Conservation (phyloP, 495 filamentous ascomycete species). For the Endocarpon pusillum region DNA sequence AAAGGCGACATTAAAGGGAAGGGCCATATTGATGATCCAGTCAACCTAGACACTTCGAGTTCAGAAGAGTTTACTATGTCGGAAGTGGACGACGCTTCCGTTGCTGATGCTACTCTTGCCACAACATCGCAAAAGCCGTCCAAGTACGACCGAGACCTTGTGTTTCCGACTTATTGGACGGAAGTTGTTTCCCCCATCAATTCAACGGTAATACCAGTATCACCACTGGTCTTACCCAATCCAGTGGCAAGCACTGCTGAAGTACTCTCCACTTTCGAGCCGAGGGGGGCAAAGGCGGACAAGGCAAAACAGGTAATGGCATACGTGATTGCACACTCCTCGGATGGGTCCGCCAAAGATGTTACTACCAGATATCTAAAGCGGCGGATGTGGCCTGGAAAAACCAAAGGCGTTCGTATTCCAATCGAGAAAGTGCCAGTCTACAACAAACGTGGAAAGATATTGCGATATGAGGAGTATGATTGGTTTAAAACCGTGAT, state of each 20-base stretch:
- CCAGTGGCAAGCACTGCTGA: constrained; percentile 50
- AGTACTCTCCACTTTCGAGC: constrained; percentile 59
- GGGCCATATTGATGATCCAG: constrained; percentile 2
- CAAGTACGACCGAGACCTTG: constrained; percentile 46
- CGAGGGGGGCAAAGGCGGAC: constrained; percentile 63
- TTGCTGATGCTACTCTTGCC: constrained; percentile 25
- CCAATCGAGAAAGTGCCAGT: constrained; percentile 61
- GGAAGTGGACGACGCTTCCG: constrained; percentile 17
- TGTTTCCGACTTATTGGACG: constrained; percentile 82
- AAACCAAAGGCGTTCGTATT: constrained; percentile 74
- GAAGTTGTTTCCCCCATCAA: constrained; percentile 72
- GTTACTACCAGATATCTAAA: constrained; percentile 87
- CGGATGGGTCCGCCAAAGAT: constrained; percentile 83
- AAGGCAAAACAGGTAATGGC: constrained; percentile 78
- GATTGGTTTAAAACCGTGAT: constrained; percentile 82
- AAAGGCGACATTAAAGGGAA: too few species aligned
- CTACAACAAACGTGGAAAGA: constrained; percentile 52
- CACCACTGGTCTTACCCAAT: constrained; percentile 52
- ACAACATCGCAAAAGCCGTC: constrained; percentile 13
- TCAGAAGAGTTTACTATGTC: constrained; percentile 1
- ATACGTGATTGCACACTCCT: constrained; percentile 75
- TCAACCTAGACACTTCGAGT: constrained; percentile 1
- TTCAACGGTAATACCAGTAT: constrained; percentile 59
- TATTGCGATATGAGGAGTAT: constrained; percentile 48
- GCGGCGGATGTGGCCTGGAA: constrained; percentile 66